Base-by-base conservation (phyloP, 768 basidiomycete species). In the Dioszegia crocea region DNA sequence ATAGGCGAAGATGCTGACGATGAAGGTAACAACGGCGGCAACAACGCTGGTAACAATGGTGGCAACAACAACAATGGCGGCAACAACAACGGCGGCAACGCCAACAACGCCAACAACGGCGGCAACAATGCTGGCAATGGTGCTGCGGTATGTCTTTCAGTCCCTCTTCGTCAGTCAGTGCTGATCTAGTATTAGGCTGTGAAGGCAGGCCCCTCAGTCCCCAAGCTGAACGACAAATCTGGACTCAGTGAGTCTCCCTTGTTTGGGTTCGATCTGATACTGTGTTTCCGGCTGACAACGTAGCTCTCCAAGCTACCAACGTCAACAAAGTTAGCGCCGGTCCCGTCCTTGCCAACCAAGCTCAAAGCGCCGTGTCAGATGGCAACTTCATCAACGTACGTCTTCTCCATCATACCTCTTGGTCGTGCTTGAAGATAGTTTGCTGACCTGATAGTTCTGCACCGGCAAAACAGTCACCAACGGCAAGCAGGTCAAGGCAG, bases 361-460 rank as follows among this genome's bases (percentile, higher is more conserved):
- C 81, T 55, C 75, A 82, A 3, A 84, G 82, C 4, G 72, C 81
- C 52, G 83, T 82, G 1, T 82, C 82, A 14, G 78, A 74, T 19
- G 84, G 86, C 78, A 86, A 86, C 80, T 86, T 83, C 56, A 64
- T 65, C 36, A 58, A 59, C 41, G 63, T 63, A 33, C 21, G 10
- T 26, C 38, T 23, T 4, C 27, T 41, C 26, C 30, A 38, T 23
- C 19, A 79, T 52, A 26, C 31, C 43, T 31, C 30, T 30, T 14
- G 44, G 8, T n/a, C n/a, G n/a, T n/a, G n/a, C n/a, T n/a, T n/a
- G n/a, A n/a, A n/a, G n/a, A n/a, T n/a, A 16, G 23, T 27, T 14
- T 30, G 12, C 36, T 40, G 23, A 39, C 52, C 4, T 16, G 19
- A 54, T 21, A 70, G 63, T 70, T 70, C 59, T 70, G 68, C 36